A percentile compares a stretch with the other conserved stretches of the same genome.
Conservation (phyloP, 352 stramenopile species). For the Vaucheria bursata region DNA sequence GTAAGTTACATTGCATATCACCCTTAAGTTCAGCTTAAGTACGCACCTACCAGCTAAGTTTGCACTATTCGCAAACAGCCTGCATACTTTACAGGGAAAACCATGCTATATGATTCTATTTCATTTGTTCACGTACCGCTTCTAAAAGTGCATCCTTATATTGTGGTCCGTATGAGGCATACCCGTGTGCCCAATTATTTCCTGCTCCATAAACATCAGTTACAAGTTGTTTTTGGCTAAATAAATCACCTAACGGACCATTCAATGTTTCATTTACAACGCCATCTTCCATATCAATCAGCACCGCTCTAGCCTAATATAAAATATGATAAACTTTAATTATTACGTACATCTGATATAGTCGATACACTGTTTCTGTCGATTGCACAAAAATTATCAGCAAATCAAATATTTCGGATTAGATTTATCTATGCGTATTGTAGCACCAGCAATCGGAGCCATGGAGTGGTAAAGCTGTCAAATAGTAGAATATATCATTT, state of each 20-base stretch:
- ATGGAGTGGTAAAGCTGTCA: too few relatives aligned
- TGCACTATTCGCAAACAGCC: too few relatives aligned
- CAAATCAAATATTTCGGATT: too few relatives aligned
- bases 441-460: background rate
- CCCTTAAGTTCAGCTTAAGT: too few relatives aligned
- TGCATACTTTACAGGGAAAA: too few relatives aligned
- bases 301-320: slow-evolving; percentile 69
- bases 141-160: slow-evolving; percentile 69
- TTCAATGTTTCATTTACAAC: slow-evolving; percentile 68
- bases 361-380: background rate
- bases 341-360: background rate
- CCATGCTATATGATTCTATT: too few relatives aligned
- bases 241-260: slow-evolving; percentile 68
- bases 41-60: too few relatives aligned
- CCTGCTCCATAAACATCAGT: slow-evolving; percentile 74
- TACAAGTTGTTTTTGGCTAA: slow-evolving; percentile 72
- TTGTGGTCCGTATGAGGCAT: slow-evolving; percentile 71
- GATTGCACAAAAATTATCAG: slow-evolving; percentile 18
- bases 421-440: slow-evolving; percentile 7
- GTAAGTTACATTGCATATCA: too few relatives aligned
- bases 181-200: slow-evolving; percentile 84
- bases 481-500: too few relatives aligned
- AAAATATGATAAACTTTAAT: too few relatives aligned
- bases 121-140: slow-evolving; percentile 6
- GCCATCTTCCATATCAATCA: slow-evolving; percentile 83